Percentiles rank a stretch among this genome's conserved stretches.
Conservation (phyloP, 257 asterid genomes). For the Ophiorrhiza pumila region DNA sequence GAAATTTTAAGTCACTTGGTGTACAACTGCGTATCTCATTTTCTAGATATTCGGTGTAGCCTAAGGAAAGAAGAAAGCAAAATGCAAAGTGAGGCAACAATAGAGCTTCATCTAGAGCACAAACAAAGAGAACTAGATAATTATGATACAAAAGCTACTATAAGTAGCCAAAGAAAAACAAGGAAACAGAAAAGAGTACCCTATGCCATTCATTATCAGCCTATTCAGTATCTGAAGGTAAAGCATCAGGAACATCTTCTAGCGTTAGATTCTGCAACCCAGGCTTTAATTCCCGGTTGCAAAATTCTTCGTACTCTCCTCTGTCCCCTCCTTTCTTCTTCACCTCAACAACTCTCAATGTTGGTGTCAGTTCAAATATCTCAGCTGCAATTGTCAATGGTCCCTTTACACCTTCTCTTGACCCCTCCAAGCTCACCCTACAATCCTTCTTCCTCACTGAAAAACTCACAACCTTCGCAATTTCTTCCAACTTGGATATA, state of each 20-base stretch:
- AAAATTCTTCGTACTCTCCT: slow-evolving; percentile 69
- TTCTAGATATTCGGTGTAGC: slow-evolving; percentile 22
- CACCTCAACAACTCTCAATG: slow-evolving; percentile 85
- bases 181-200: slow-evolving; percentile 28
- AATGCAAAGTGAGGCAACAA: slow-evolving; percentile 22
- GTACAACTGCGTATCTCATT: slow-evolving; percentile 24
- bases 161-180: slow-evolving; percentile 12
- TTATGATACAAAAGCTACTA: slow-evolving; percentile 17
- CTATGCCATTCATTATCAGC: slow-evolving; percentile 28
- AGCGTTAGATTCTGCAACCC: slow-evolving; percentile 54
- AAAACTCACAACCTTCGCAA: slow-evolving; percentile 83
- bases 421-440: slow-evolving; percentile 79
- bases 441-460: slow-evolving; percentile 88
- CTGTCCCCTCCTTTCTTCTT: slow-evolving; percentile 82
- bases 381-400: slow-evolving; percentile 91
- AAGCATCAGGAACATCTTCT: slow-evolving; percentile 31
- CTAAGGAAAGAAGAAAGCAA: slow-evolving; percentile 23
- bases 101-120: slow-evolving; percentile 29
- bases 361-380: slow-evolving; percentile 84
- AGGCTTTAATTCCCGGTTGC: slow-evolving; percentile 63
- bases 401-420: slow-evolving; percentile 80
- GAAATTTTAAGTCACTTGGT: slow-evolving; percentile 13
- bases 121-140: slow-evolving; percentile 13
- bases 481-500: slow-evolving; percentile 78
- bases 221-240: slow-evolving; percentile 61